phyloP scores from a whole-genome alignment of 2,329 filamentous ascomycete species.

The Hymenoscyphus albidus region DNA sequence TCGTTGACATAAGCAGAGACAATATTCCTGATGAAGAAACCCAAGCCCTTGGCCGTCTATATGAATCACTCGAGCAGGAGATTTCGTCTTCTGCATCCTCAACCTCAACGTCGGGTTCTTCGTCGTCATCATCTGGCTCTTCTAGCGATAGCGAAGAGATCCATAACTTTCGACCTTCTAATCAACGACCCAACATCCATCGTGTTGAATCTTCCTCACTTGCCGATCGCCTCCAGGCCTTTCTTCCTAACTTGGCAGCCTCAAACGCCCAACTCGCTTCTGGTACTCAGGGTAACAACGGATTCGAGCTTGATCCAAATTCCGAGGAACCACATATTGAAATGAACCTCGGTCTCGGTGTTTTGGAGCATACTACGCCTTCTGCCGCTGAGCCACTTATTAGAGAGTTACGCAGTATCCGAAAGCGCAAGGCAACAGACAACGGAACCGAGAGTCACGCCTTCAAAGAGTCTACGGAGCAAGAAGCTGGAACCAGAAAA shows the following conservation, averaged over 20 bases:
- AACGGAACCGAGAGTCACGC: neutral
- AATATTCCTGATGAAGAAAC: neutral
- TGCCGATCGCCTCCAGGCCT: constrained; percentile 13
- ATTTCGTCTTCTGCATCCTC: neutral
- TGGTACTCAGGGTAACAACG: constrained; percentile 16
- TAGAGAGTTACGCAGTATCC: neutral
- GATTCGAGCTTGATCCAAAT: constrained; percentile 13
- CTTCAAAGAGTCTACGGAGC: neutral
- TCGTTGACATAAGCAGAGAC: neutral
- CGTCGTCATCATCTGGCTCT: neutral
- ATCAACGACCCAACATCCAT: constrained; percentile 20
- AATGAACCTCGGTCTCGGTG: constrained; percentile 20
- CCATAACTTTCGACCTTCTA: constrained; percentile 22
- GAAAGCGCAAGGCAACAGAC: neutral
- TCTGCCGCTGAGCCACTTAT: neutral
- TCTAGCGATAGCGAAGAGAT: constrained; percentile 12
- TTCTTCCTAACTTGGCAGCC: constrained; percentile 22
- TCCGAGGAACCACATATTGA: constrained; percentile 12
- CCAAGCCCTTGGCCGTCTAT: neutral
- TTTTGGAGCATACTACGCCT: constrained; percentile 26
- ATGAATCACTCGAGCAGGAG: neutral
- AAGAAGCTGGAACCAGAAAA: neutral
- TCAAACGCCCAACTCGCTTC: constrained; percentile 21
- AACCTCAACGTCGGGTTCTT: neutral
- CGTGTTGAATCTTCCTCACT: constrained; percentile 12